Base-by-base conservation (phyloP, 495 filamentous ascomycete genomes). In the Penicillium fimorum region DNA sequence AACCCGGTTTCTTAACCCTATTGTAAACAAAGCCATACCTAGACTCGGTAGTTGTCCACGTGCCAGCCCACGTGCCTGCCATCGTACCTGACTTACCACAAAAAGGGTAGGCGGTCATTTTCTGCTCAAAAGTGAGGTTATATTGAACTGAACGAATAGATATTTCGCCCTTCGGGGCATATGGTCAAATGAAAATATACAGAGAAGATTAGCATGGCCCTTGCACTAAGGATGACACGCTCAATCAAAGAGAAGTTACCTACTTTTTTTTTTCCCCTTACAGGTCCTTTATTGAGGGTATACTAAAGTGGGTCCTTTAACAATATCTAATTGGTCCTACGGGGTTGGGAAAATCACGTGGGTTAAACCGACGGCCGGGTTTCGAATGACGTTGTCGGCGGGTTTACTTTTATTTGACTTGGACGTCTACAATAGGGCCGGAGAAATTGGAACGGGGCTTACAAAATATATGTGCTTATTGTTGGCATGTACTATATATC, bases 211-310 rank as follows among this genome's bases (percentile, higher is more conserved):
- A 96, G 92, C 92, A 96, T 96, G 91, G 92, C 92, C 92, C 92
- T 92, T 97, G 92, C 91, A 96, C 91, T 95, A 96, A 96, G 91
- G 91, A 96, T 95, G 91, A 96, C 90, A 96, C 91, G 90, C 90
- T 91, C 83, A 89, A 91, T 90, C 88, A 92, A 91, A 92, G 90
- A 92, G 89, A 91, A 87, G 87, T 87, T 90, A 88, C 80, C 72
- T 82, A 78, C 87, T 86, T 87, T 87, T 87, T 87, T 87, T 87
- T 84, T 71, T 58, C 45, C 27, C 40, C 70, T 70, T 27, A 2
- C 25, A 27, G 1, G 6, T 27, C 25, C 10, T 1, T 11, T 32
- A 32, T 32, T 11, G 30, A 32, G 30, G 30, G 30, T 11, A 12
- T 32, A 32, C 30, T 1, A 10, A 35, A 4, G 32, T 35, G 32